Evolutionary conservation across 2,329 filamentous ascomycete species (phyloP).

Genomic region (Diaporthe sp.): DNA sequence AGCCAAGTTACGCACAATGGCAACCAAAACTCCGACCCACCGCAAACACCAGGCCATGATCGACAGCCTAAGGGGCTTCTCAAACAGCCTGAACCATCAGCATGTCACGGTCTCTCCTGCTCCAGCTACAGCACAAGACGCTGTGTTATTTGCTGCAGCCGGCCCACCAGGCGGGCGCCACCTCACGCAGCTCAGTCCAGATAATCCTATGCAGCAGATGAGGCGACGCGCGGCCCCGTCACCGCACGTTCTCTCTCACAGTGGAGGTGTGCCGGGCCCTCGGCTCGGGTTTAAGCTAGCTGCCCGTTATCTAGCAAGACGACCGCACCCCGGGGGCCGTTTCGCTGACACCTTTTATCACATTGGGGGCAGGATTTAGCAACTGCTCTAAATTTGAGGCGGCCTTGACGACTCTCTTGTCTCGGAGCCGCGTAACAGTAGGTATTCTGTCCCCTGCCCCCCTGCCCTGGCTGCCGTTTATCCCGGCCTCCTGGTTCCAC

Average conservation of each 20-base stretch:
- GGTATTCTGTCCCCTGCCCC: background rate
- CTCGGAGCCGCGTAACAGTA: conserved; percentile 27
- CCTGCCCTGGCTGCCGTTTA: conserved; percentile 10
- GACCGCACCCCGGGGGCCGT: background rate
- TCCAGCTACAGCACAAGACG: background rate
- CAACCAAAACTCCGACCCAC: conserved; percentile 6
- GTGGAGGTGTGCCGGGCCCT: background rate
- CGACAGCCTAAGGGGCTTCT: conserved; percentile 1
- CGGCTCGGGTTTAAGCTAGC: background rate
- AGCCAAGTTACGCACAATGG: conserved; percentile 15
- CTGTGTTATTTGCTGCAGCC: background rate
- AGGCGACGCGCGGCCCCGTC: conserved; percentile 21
- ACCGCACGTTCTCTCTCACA: background rate
- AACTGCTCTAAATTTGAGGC: background rate
- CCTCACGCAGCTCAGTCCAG: background rate
- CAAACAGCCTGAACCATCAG: conserved; percentile 7
- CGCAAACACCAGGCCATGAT: conserved; percentile 5
- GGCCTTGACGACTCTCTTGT: conserved; percentile 9
- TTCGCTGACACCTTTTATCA: background rate
- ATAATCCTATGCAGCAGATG: background rate
- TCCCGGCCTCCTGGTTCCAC: conserved; percentile 8
- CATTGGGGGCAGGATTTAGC: background rate
- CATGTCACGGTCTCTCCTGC: background rate
- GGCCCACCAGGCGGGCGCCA: conserved; percentile 3
- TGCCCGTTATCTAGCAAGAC: background rate